Evolutionary conservation across 2,329 filamentous ascomycete genomes (phyloP), one percentile per base, ranked within the genome.

Genomic region (Magnaporthiopsis poae): DNA sequence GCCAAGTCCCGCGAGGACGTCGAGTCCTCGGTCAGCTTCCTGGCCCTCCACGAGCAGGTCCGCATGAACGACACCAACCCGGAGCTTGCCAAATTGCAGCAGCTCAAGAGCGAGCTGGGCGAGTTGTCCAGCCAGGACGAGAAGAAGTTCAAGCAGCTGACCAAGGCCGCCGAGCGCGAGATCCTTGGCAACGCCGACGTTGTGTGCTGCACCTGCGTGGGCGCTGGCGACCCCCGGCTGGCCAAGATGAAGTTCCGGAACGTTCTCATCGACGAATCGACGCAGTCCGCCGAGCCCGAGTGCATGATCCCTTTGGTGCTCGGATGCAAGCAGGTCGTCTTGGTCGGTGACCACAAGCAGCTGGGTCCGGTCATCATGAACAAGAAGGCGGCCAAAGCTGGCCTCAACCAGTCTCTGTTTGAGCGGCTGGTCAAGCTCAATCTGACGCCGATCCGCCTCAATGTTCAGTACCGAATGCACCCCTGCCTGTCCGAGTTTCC

Each of bases 281-380:
- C 95, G 0, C 95, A 99, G 75, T 97, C 95, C 21, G 95, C 95
- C 2, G 95, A 99, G 76, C 95, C 95, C 0, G 95, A 99, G 77
- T 99, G 95, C 77, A 96, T 99, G 92, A 99, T 99, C 72, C 95
- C 95, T 25, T 82, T 99, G 60, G 94, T 99, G 39, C 84, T 99
- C 29, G 95, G 95, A 64, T 99, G 95, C 82, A 99, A 99, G 80
- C 95, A 99, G 77, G 92, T 97, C 64, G 95, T 99, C n/a, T 85
- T 99, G 52, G 95, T 99, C 60, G 95, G 95, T 75, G 95, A 99
- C 75, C 95, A 99, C 78, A 96, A 98, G 78, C 95, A 99, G 77
- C 86, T 99, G 70, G 95, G 95, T 0, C 95, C 95, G 1, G 95
- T 99, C 73, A 98, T 99, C 75, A 99, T 99, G 94, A 99, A 99